Evolutionary conservation across 371 early-diverging fungal species (phyloP).

Genomic region (Capillidium heterosporum): DNA sequence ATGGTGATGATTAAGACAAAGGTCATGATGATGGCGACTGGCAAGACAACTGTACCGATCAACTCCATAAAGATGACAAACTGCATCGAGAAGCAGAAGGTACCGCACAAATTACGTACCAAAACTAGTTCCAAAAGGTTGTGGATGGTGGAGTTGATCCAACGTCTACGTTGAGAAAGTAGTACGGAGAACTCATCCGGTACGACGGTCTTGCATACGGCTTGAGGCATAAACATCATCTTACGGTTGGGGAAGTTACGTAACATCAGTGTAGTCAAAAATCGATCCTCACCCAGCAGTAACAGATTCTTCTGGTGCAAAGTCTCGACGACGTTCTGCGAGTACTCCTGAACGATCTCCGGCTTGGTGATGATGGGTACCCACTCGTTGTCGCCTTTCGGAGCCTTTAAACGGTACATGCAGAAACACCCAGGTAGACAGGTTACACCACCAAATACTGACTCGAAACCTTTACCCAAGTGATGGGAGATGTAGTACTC

Average conservation of each 20-base stretch:
- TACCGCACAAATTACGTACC: constrained; percentile 70
- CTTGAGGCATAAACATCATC: constrained; percentile 80
- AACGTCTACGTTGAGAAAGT: constrained; percentile 69
- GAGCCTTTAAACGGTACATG: constrained; percentile 80
- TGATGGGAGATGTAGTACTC: constrained; percentile 95
- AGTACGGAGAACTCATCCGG: constrained; percentile 59
- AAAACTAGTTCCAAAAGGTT: constrained; percentile 65
- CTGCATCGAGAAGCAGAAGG: constrained; percentile 79
- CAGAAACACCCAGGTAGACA: constrained; percentile 93
- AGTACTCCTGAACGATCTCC: constrained; percentile 74
- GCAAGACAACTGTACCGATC: constrained; percentile 63
- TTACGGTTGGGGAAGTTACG: constrained; percentile 77
- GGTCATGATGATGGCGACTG: constrained; percentile 64
- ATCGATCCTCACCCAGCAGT: constrained; percentile 91
- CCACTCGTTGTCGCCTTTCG: constrained; percentile 44
- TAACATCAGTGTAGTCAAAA: constrained; percentile 85
- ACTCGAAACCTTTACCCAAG: constrained; percentile 82
- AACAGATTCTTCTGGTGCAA: constrained; percentile 90
- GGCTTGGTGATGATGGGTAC: constrained; percentile 68
- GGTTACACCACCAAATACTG: constrained; percentile 92
- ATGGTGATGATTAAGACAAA: constrained; percentile 26
- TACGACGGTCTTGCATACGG: constrained; percentile 64
- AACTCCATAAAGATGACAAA: constrained; percentile 77
- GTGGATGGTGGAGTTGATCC: constrained; percentile 82
- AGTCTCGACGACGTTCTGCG: constrained; percentile 70